Conservation (phyloP, 2,329 filamentous ascomycete genomes). For the Aspergillus versicolor region DNA sequence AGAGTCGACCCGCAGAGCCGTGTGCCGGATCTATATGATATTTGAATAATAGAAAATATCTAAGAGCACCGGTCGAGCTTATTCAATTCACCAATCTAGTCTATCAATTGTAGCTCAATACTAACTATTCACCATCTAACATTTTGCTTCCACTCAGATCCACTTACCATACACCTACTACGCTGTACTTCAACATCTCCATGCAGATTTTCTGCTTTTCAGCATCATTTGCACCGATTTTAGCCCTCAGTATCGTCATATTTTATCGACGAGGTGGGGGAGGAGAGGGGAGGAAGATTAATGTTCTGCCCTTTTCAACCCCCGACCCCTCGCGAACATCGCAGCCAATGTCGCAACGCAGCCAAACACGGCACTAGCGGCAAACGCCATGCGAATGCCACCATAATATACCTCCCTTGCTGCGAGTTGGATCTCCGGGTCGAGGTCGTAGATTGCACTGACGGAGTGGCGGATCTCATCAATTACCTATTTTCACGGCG, state of each 20-base stretch:
- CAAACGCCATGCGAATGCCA: slow-evolving; percentile 41
- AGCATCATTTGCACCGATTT: neutral
- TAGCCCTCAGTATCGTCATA: neutral
- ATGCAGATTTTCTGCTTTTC: neutral
- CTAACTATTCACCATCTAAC: neutral
- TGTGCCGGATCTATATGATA: neutral
- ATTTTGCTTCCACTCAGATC: neutral
- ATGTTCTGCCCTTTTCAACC: neutral
- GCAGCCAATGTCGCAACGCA: neutral
- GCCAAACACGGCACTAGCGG: neutral
- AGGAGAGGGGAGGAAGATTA: neutral
- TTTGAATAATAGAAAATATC: neutral
- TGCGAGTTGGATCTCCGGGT: slow-evolving; percentile 56
- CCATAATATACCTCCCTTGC: slow-evolving; percentile 61
- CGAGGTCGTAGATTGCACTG: slow-evolving; percentile 54
- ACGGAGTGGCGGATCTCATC: slow-evolving; percentile 63
- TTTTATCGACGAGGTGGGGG: neutral
- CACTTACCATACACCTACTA: neutral
- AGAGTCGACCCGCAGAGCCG: too few species aligned
- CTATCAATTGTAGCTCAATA: neutral
- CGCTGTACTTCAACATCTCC: neutral
- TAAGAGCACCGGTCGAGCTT: too few species aligned
- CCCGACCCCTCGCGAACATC: slow-evolving; percentile 3
- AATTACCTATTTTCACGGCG: slow-evolving; percentile 50
- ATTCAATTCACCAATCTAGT: neutral